Conservation (phyloP, 305 asterid species). For the Solanum hybrid region DNA sequence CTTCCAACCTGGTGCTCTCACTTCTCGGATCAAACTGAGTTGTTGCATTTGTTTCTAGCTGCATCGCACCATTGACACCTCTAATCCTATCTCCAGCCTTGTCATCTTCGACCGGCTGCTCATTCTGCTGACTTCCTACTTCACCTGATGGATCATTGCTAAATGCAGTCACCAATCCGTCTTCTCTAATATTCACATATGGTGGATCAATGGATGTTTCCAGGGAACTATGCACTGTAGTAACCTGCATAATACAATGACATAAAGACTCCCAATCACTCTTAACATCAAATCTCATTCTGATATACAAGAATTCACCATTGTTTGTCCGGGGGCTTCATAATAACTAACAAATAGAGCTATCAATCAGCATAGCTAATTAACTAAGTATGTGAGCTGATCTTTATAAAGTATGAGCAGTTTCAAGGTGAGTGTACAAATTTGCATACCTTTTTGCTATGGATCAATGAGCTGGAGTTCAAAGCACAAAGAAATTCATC, state of each 20-base stretch:
- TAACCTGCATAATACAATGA: conserved; percentile 18
- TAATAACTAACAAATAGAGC: background rate
- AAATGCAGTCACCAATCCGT: conserved; percentile 50
- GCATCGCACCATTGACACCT: background rate
- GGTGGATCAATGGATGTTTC: conserved; percentile 74
- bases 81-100: conserved; percentile 13
- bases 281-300: background rate
- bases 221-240: conserved; percentile 24
- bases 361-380: background rate
- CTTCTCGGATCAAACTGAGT: background rate
- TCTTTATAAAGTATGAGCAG: background rate
- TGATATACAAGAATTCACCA: background rate
- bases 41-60: conserved; percentile 7
- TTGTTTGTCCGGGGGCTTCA: background rate
- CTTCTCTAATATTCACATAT: conserved; percentile 39
- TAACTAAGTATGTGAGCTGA: background rate
- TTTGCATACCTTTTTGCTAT: conserved; percentile 37
- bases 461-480: conserved; percentile 53
- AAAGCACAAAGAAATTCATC: conserved; percentile 67
- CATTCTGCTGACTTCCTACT: conserved; percentile 12
- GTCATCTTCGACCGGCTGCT: conserved; percentile 2
- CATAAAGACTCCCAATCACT: background rate
- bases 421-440: background rate
- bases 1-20: background rate
- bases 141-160: conserved; percentile 23